phyloP scores from a whole-genome alignment of 2,329 filamentous ascomycete genomes.

The Penicillium sp. region DNA sequence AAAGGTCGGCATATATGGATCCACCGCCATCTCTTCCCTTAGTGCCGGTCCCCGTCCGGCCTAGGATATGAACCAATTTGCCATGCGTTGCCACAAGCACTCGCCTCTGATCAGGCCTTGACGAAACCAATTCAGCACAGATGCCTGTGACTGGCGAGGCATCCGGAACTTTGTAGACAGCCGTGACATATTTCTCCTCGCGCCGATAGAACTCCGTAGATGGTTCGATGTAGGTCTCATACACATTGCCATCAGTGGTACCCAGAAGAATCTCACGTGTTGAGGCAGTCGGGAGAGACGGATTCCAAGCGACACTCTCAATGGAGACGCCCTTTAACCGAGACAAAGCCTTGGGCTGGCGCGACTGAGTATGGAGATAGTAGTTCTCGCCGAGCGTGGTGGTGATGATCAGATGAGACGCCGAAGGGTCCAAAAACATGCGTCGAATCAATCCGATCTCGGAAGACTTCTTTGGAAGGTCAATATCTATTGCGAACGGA shows the following conservation, averaged over 20 bases:
- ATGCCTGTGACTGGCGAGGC: slow-evolving; percentile 77
- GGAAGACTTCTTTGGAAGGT: slow-evolving; percentile 88
- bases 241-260: slow-evolving; percentile 89
- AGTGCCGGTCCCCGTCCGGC: slow-evolving; percentile 62
- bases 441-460: slow-evolving; percentile 90
- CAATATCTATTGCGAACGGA: slow-evolving; percentile 71
- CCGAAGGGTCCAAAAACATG: slow-evolving; percentile 97
- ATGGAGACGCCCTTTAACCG: slow-evolving; percentile 84
- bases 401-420: slow-evolving; percentile 88
- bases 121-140: slow-evolving; percentile 75
- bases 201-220: slow-evolving; percentile 93
- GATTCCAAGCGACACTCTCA: slow-evolving; percentile 93
- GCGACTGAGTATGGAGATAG: slow-evolving; percentile 94
- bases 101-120: slow-evolving; percentile 71
- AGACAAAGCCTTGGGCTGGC: slow-evolving; percentile 79
- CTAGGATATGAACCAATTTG: slow-evolving; percentile 78
- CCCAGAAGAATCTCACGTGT: slow-evolving; percentile 93
- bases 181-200: slow-evolving; percentile 89
- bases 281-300: slow-evolving; percentile 86
- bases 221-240: slow-evolving; percentile 93
- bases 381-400: slow-evolving; percentile 94
- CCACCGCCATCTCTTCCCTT: slow-evolving; percentile 76
- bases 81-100: slow-evolving; percentile 80
- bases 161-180: slow-evolving; percentile 79
- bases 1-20: slow-evolving; percentile 83